Evolutionary conservation across 2,329 filamentous ascomycete genomes (phyloP).

Genomic region (Microascus cirrosus): DNA sequence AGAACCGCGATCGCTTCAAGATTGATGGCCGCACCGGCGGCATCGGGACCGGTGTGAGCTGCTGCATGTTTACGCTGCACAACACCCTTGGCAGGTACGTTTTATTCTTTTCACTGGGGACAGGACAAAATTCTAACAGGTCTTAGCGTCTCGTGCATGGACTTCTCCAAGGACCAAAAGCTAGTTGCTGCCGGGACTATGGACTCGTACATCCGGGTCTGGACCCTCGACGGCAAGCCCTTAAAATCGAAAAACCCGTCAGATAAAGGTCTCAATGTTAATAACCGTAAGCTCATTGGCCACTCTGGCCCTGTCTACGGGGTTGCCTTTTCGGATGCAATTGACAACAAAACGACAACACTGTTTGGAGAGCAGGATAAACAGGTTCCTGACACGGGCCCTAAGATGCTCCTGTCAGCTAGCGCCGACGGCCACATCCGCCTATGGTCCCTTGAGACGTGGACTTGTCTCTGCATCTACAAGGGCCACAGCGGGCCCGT

Average conservation of each 20-base stretch:
- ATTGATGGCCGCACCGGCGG: slow-evolving; percentile 79
- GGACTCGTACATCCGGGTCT: slow-evolving; percentile 92
- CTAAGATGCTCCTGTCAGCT: slow-evolving; percentile 74
- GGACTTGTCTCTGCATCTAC: slow-evolving; percentile 88
- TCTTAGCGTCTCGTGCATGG: slow-evolving; percentile 72
- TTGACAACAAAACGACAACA: slow-evolving; percentile 34
- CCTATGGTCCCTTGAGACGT: slow-evolving; percentile 86
- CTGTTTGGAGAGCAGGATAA: slow-evolving; percentile 39
- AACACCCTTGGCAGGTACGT: slow-evolving; percentile 82
- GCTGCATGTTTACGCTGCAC: slow-evolving; percentile 98
- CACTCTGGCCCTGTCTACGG: slow-evolving; percentile 85
- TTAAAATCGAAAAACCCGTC: slow-evolving; percentile 55
- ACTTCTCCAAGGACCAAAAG: slow-evolving; percentile 85
- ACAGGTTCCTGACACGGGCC: slow-evolving; percentile 34
- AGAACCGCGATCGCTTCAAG: slow-evolving; percentile 83
- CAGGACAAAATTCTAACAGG: slow-evolving; percentile 7
- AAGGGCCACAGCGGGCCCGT: slow-evolving; percentile 86
- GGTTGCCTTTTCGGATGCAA: slow-evolving; percentile 72
- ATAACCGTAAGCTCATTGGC: slow-evolving; percentile 66
- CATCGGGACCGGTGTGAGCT: slow-evolving; percentile 70
- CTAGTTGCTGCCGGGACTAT: slow-evolving; percentile 82
- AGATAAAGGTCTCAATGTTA: slow-evolving; percentile 48
- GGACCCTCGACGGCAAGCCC: slow-evolving; percentile 78
- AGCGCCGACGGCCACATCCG: slow-evolving; percentile 82
- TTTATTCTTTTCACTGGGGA: background rate